Evolutionary conservation across 1,139 yeast species (phyloP), one percentile per base, ranked within the genome.

Genomic region (Debaryomyces fabryi): DNA sequence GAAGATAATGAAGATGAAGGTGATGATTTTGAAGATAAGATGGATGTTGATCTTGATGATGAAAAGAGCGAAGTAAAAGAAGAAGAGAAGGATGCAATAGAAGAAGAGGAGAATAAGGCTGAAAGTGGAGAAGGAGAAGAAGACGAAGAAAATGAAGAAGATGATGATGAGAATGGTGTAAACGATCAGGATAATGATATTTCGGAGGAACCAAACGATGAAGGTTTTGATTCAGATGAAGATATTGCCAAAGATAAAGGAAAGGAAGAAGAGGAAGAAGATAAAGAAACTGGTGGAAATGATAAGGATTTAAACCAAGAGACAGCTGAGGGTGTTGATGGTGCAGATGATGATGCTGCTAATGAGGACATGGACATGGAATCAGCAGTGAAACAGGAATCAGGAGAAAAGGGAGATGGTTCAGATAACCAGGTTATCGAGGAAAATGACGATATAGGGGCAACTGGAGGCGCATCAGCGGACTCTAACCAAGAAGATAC

Each of bases 391-490:
- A 83, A 86, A 57, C 91, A 88, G 59, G 81, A 85, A 48, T 70
- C 84, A 13, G 95, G 96, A 40, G 78, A 81, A 32, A 79, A 81
- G 57, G 88, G 92, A 1, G 85, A 85, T 53, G 97, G 96, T 46
- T 84, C 90, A 8, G 92, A 88, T 54, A 79, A 85, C 21, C 84
- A 81, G 55, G 85, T 81, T 24, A 65, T 75, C 12, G 85, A 85
- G 45, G 93, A 87, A 56, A 83, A 86, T 53, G 81, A 85, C 30
- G 86, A 86, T 57, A 65, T 85, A 44, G 92, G 95, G 29, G 84
- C 85, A 32, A 70, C 83, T 27, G 92, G 92, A 7, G 78, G 80
- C n/a, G 82, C 90, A 2, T 63, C 76, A 5, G 53, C 67, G 5
- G 80, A 79, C 44, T 73, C 76, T 51, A 77, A 79, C 54, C 40